Evolutionary conservation across 176 grass and related monocot genomes (phyloP).

Genomic region (Lolium perenne): DNA sequence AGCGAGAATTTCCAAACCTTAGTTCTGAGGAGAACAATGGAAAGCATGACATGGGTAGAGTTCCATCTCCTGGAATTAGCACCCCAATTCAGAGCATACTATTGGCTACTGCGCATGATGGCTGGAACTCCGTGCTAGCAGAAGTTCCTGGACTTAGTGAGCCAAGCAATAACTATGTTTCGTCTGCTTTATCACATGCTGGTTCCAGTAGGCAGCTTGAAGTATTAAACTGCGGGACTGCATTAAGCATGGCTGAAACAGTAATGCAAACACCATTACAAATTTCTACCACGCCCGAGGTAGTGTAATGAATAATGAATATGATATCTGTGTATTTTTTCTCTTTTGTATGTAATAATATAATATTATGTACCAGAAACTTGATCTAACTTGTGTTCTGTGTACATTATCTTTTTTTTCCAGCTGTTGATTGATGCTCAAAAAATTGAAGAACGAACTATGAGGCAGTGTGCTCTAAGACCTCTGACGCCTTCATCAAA

Average conservation of each 20-base stretch:
- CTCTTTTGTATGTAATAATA: neutral
- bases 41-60: constrained; percentile 51
- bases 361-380: neutral
- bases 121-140: constrained; percentile 69
- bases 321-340: constrained; percentile 1
- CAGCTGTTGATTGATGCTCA: constrained; percentile 66
- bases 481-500: constrained; percentile 67
- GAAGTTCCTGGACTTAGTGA: constrained; percentile 55
- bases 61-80: constrained; percentile 70
- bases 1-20: constrained; percentile 78
- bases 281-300: constrained; percentile 67
- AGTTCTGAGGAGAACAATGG: constrained; percentile 64
- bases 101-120: constrained; percentile 39
- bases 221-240: constrained; percentile 33
- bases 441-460: constrained; percentile 71
- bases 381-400: constrained; percentile 11
- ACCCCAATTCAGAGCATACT: constrained; percentile 69
- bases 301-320: constrained; percentile 27
- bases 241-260: constrained; percentile 79
- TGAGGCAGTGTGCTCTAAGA: constrained; percentile 71
- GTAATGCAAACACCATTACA: constrained; percentile 65
- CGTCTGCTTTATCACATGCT: constrained; percentile 33
- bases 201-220: constrained; percentile 43
- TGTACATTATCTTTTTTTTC: constrained; percentile 1
- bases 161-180: constrained; percentile 40